Evolutionary conservation across 257 asterid genomes (phyloP).

Genomic region (Eustoma russellianum): DNA sequence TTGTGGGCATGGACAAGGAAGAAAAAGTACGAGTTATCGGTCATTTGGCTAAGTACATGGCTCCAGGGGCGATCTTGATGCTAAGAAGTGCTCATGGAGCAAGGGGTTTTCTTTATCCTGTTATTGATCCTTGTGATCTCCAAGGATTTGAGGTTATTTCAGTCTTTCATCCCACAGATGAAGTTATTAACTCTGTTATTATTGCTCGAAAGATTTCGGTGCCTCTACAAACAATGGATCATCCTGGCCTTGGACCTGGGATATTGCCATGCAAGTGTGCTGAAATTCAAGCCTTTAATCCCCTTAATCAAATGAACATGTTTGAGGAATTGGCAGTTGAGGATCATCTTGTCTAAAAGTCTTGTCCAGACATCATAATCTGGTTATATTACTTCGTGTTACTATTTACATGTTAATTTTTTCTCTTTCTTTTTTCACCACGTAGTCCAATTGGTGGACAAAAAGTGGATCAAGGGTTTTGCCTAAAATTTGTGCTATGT

Average conservation of each 20-base stretch:
- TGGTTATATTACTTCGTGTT: neutral
- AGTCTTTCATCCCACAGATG: slow-evolving; percentile 76
- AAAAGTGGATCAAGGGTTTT: too few species aligned
- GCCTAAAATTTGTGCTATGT: too few species aligned
- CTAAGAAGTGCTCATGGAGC: slow-evolving; percentile 91
- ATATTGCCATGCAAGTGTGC: slow-evolving; percentile 51
- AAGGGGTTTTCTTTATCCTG: slow-evolving; percentile 70
- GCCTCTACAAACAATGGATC: neutral
- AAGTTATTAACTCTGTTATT: slow-evolving; percentile 76
- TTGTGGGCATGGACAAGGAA: slow-evolving; percentile 77
- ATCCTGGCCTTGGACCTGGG: slow-evolving; percentile 14
- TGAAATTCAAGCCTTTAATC: slow-evolving; percentile 51
- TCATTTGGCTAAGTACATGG: slow-evolving; percentile 50
- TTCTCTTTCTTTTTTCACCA: neutral
- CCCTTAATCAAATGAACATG: slow-evolving; percentile 38
- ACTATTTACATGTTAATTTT: neutral
- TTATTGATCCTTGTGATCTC: slow-evolving; percentile 57
- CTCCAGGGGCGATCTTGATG: slow-evolving; percentile 71
- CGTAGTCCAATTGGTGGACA: too few species aligned
- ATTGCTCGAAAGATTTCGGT: slow-evolving; percentile 28
- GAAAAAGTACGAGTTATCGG: slow-evolving; percentile 45
- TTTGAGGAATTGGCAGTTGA: slow-evolving; percentile 57
- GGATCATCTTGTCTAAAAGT: slow-evolving; percentile 26
- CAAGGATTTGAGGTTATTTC: slow-evolving; percentile 70
- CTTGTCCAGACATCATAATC: neutral